Percentiles rank a stretch among this genome's conserved stretches.
Conservation (phyloP, 257 asterid species). For the Euphrasia confusa region DNA sequence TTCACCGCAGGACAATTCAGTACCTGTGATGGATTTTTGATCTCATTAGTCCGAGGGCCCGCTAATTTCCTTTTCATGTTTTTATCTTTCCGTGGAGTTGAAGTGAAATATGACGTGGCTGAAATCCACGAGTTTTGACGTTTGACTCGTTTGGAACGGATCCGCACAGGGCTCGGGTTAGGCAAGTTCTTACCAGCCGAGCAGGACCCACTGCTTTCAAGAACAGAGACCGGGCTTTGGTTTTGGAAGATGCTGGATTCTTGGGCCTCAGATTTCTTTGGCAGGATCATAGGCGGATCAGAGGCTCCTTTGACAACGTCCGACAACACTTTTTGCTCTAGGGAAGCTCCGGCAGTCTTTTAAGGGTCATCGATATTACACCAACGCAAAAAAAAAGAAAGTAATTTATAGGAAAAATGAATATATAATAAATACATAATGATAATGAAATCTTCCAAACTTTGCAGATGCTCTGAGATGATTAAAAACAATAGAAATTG, state of each 20-base stretch:
- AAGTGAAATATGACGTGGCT: slow-evolving; percentile 20
- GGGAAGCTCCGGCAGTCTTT: slow-evolving; percentile 25
- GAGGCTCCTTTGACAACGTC: slow-evolving; percentile 1
- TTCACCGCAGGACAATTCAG: background rate
- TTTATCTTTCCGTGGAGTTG: slow-evolving; percentile 21
- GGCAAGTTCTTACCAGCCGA: slow-evolving; percentile 29
- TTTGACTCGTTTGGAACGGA: slow-evolving; percentile 56
- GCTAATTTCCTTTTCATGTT: slow-evolving; percentile 23
- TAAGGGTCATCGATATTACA: slow-evolving; percentile 14
- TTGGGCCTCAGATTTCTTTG: slow-evolving; percentile 23
- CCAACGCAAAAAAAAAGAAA: background rate
- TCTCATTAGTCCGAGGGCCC: background rate
- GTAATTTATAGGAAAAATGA: slow-evolving; percentile 19
- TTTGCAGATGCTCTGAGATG: background rate
- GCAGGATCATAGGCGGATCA: slow-evolving; percentile 12
- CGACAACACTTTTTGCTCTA: slow-evolving; percentile 10
- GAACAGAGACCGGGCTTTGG: slow-evolving; percentile 73
- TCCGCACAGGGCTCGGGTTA: slow-evolving; percentile 35
- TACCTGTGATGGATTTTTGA: background rate
- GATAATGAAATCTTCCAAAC: background rate
- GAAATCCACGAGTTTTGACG: slow-evolving; percentile 45
- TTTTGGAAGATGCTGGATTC: slow-evolving; percentile 10
- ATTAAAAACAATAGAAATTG: background rate
- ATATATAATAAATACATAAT: background rate
- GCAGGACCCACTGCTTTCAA: slow-evolving; percentile 55